Conservation (phyloP, 164 flowering plant genomes). For the Platanus orientalis region DNA sequence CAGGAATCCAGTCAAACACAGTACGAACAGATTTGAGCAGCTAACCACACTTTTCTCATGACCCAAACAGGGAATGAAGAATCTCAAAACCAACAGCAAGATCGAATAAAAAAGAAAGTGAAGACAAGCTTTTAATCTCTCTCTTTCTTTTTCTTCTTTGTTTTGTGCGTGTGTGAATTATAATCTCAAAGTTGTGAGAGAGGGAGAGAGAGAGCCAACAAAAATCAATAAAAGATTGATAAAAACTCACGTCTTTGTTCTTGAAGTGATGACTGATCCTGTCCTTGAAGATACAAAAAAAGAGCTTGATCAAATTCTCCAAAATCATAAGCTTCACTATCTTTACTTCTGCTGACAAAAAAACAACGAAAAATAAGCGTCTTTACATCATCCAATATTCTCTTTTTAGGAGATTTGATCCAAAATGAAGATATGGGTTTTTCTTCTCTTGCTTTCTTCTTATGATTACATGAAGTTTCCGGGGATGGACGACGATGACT, state of each 20-base stretch:
- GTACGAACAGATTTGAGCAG: constrained; percentile 36
- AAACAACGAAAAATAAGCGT: background rate
- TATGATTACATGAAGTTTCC: constrained; percentile 58
- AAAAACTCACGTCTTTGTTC: constrained; percentile 58
- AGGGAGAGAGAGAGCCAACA: constrained; percentile 2
- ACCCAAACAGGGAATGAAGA: constrained; percentile 26
- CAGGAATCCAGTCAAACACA: constrained; percentile 48
- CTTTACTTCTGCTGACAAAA: constrained; percentile 46
- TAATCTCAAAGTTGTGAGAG: too few relatives aligned
- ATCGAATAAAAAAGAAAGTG: background rate
- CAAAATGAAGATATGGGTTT: constrained; percentile 10
- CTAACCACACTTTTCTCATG: constrained; percentile 46
- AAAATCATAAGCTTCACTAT: constrained; percentile 71
- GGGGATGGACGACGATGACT: constrained; percentile 42
- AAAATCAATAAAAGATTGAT: background rate
- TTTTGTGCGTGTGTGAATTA: too few relatives aligned
- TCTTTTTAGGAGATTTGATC: background rate
- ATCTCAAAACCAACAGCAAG: constrained; percentile 18
- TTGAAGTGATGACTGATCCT: constrained; percentile 44
- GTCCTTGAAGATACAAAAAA: constrained; percentile 81
- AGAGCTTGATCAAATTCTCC: constrained; percentile 97
- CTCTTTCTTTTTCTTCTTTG: constrained; percentile 1
- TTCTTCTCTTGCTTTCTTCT: background rate
- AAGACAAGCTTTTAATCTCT: background rate
- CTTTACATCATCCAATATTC: background rate